A percentile compares a stretch with the other conserved stretches of the same genome.
Conservation (phyloP, 1,284 basidiomycete species). For the Boletus semigastroideus region DNA sequence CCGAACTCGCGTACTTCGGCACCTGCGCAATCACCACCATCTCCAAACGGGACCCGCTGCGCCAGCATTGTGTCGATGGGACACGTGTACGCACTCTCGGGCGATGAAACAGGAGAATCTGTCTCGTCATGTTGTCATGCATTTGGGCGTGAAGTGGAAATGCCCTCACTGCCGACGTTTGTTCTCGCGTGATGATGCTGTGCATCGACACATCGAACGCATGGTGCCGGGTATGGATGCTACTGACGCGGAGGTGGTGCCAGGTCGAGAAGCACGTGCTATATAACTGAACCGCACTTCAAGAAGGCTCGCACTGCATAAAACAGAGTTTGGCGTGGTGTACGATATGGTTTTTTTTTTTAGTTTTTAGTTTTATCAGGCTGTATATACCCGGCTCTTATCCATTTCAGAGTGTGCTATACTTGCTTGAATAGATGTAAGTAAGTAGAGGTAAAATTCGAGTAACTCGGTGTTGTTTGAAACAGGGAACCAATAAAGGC, state of each 20-base stretch:
- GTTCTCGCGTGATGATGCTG: slow-evolving; percentile 35
- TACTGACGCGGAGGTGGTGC: slow-evolving; percentile 27
- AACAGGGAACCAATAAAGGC: slow-evolving; percentile 16
- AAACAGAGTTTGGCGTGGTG: background rate
- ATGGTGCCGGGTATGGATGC: slow-evolving; percentile 23
- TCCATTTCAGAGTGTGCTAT: background rate
- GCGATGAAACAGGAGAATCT: slow-evolving; percentile 37
- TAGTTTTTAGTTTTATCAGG: background rate
- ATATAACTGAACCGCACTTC: slow-evolving; percentile 10
- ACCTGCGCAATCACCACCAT: slow-evolving; percentile 26
- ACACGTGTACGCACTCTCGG: slow-evolving; percentile 20
- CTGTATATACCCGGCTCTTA: slow-evolving; percentile 6
- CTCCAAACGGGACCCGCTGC: slow-evolving; percentile 20
- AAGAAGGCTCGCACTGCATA: slow-evolving; percentile 9
- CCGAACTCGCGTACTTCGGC: slow-evolving; percentile 23
- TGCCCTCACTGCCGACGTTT: slow-evolving; percentile 26
- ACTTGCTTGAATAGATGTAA: too few species aligned
- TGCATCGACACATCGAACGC: slow-evolving; percentile 33
- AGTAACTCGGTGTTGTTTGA: slow-evolving; percentile 27
- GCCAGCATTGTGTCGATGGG: slow-evolving; percentile 25
- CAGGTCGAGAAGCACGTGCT: slow-evolving; percentile 24
- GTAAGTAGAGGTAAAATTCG: background rate
- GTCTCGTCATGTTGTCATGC: slow-evolving; percentile 30
- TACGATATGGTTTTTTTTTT: background rate
- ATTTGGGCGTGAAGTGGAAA: slow-evolving; percentile 32